A percentile compares a stretch with the other conserved stretches of the same genome.
Evolutionary conservation across 805 yeast species (phyloP).

Genomic region (Starmerella stigmatis): DNA sequence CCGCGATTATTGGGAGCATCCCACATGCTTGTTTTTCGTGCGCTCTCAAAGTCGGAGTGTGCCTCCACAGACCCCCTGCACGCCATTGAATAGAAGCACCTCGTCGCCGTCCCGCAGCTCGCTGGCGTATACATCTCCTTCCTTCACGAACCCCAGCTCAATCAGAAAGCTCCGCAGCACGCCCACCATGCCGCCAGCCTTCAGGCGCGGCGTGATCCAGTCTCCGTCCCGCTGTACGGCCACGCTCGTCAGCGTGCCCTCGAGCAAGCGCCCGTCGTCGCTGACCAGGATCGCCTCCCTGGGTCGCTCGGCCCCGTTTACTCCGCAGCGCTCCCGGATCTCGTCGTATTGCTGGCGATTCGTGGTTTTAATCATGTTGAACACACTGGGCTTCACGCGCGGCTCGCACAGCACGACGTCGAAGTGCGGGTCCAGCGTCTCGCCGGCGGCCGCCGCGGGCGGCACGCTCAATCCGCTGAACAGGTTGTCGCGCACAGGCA

Average conservation of each 20-base stretch:
- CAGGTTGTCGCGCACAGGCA: slow-evolving; percentile 27
- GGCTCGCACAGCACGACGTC: slow-evolving; percentile 48
- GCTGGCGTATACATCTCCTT: slow-evolving; percentile 39
- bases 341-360: slow-evolving; percentile 49
- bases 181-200: slow-evolving; percentile 75
- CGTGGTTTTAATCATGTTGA: slow-evolving; percentile 69
- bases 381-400: slow-evolving; percentile 40
- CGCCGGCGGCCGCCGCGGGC: slow-evolving; percentile 14
- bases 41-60: neutral
- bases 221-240: slow-evolving; percentile 47
- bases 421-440: slow-evolving; percentile 35
- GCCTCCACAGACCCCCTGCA: slow-evolving; percentile 51
- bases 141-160: slow-evolving; percentile 42
- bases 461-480: slow-evolving; percentile 26
- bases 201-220: slow-evolving; percentile 77
- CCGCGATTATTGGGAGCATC: no score
- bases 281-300: slow-evolving; percentile 67
- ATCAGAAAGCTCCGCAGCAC: slow-evolving; percentile 60
- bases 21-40: neutral
- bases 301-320: slow-evolving; percentile 12
- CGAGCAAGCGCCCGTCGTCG: slow-evolving; percentile 50
- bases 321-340: slow-evolving; percentile 42
- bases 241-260: slow-evolving; percentile 73
- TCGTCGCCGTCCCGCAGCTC: slow-evolving; percentile 56
- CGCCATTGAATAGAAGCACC: slow-evolving; percentile 66